These are phyloP conservation scores for Selaginella moellendorffii DNA, from an alignment of 75 land plant genomes.

Conservation along the genomic window DNA sequence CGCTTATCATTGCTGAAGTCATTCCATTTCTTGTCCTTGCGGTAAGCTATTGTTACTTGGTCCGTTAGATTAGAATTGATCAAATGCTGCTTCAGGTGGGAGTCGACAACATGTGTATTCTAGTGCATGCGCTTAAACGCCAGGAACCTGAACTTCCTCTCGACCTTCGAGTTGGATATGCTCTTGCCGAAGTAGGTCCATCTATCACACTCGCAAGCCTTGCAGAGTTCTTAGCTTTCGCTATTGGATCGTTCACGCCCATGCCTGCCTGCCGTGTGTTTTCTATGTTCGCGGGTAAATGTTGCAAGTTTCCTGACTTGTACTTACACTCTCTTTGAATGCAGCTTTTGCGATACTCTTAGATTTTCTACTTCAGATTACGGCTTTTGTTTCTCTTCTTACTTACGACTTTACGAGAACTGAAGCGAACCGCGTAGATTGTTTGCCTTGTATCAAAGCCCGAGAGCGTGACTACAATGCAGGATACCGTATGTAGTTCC, in stretches of 20 bases:
- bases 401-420: conserved; percentile 59
- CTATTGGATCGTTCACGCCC: conserved; percentile 81
- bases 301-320: no score
- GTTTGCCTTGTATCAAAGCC: conserved; percentile 69
- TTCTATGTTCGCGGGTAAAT: conserved; percentile 94
- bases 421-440: conserved; percentile 62
- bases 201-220: conserved; percentile 90
- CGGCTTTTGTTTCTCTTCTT: conserved; percentile 92
- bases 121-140: conserved; percentile 89
- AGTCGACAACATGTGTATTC: conserved; percentile 96
- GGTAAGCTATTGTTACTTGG: conserved; percentile 30
- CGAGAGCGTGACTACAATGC: conserved; percentile 13
- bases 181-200: conserved; percentile 90
- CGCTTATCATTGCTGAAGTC: conserved; percentile 91
- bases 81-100: conserved; percentile 80
- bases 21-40: conserved; percentile 97
- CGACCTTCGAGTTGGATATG: conserved; percentile 72
- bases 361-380: conserved; percentile 81
- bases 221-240: conserved; percentile 82
- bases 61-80: neutral
- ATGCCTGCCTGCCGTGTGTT: conserved; percentile 95
- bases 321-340: conserved; percentile 10
- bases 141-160: conserved; percentile 49
- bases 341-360: conserved; percentile 84
- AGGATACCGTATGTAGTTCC: conserved; percentile 34